A percentile compares a stretch with the other conserved stretches of the same genome.
Conservation (phyloP, 2,329 filamentous ascomycete genomes). For the Xylaria sp. region DNA sequence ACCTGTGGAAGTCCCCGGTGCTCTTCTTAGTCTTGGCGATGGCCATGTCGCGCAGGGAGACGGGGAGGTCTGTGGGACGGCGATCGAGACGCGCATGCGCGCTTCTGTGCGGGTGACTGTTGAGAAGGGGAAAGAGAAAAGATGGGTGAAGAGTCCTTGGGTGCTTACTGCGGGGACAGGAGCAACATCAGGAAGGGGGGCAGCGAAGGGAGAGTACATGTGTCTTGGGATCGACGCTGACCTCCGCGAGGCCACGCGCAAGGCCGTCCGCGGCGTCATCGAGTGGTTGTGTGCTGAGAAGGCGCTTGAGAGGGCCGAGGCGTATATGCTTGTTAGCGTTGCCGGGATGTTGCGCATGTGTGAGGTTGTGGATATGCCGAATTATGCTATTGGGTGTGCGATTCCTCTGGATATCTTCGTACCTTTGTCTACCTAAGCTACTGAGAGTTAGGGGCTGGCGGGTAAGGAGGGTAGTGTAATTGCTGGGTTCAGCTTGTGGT, state of each 20-base stretch:
- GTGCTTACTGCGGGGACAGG: constrained; percentile 51
- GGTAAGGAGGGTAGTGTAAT: neutral
- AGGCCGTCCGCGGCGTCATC: constrained; percentile 60
- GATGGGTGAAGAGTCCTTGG: constrained; percentile 61
- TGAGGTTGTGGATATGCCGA: constrained; percentile 65
- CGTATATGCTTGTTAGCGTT: constrained; percentile 64
- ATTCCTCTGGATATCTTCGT: constrained; percentile 61
- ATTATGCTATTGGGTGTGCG: constrained; percentile 62
- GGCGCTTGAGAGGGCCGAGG: constrained; percentile 55
- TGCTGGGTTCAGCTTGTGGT: too few species aligned
- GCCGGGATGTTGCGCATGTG: constrained; percentile 62
- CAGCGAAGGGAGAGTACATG: constrained; percentile 54
- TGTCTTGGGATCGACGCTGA: constrained; percentile 60
- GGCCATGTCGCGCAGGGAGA: constrained; percentile 52
- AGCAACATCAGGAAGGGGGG: too few species aligned
- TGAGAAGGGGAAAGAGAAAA: constrained; percentile 48
- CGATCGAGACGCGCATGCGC: constrained; percentile 64
- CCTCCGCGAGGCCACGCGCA: constrained; percentile 60
- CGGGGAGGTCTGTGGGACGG: constrained; percentile 63
- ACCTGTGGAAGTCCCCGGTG: constrained; percentile 54
- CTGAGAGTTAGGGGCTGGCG: neutral
- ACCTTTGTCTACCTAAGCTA: neutral
- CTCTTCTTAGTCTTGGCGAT: constrained; percentile 65
- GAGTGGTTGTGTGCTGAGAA: constrained; percentile 61
- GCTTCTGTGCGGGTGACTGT: constrained; percentile 61